Evolutionary conservation across 805 yeast genomes (phyloP).

Genomic region (Pichia occidentalis): DNA sequence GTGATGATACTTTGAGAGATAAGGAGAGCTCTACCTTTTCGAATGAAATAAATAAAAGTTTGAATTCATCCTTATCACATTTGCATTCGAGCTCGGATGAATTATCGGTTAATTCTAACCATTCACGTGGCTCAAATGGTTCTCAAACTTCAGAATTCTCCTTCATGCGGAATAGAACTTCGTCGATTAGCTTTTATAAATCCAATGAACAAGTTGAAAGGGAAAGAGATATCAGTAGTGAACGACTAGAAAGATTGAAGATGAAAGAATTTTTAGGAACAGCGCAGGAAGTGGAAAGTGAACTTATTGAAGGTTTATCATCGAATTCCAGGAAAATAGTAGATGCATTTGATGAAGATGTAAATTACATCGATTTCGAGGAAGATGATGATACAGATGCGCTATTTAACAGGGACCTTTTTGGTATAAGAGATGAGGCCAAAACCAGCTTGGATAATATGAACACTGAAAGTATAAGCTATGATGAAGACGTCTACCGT

Average conservation of each 20-base stretch:
- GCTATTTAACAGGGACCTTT: slow-evolving; percentile 32
- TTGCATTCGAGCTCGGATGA: no score
- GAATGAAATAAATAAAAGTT: no score
- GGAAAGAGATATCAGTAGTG: slow-evolving; percentile 19
- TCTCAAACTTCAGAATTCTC: slow-evolving; percentile 26
- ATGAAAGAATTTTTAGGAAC: slow-evolving; percentile 11
- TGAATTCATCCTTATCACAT: no score
- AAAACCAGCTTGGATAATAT: slow-evolving; percentile 55
- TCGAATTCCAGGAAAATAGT: not conserved
- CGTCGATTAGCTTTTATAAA: slow-evolving; percentile 34
- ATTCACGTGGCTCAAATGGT: slow-evolving; percentile 20
- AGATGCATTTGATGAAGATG: slow-evolving; percentile 8
- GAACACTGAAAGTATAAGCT: slow-evolving; percentile 48
- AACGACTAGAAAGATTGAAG: slow-evolving; percentile 8
- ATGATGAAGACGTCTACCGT: not conserved
- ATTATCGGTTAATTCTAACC: slow-evolving; percentile 10
- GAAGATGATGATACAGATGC: slow-evolving; percentile 34
- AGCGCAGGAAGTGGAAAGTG: slow-evolving; percentile 17
- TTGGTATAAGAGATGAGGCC: slow-evolving; percentile 21
- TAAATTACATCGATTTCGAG: slow-evolving; percentile 21
- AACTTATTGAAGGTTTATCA: slow-evolving; percentile 21
- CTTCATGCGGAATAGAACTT: slow-evolving; percentile 25
- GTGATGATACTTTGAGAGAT: no score
- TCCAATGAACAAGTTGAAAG: slow-evolving; percentile 26
- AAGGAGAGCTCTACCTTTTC: no score